Percentiles rank a stretch among this genome's conserved stretches.
phyloP scores from a whole-genome alignment of 2,329 filamentous ascomycete species.

The Biscogniauxia sp. region DNA sequence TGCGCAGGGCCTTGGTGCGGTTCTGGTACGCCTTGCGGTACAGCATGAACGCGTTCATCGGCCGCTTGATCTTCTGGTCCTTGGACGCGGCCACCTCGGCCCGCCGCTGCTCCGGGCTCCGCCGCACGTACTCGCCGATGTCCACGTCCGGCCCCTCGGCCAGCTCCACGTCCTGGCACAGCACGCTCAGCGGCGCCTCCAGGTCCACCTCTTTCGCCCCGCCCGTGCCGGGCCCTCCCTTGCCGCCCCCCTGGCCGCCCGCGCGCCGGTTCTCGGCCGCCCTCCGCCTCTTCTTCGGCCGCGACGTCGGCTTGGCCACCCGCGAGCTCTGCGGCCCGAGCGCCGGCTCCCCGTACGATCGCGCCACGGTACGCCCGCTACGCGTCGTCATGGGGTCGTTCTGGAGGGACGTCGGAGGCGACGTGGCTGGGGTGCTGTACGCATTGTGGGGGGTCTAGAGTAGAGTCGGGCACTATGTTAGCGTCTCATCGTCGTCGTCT shows the following conservation, averaged over 20 bases:
- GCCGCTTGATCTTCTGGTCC: constrained; percentile 75
- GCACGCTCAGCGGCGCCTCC: constrained; percentile 65
- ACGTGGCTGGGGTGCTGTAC: constrained; percentile 52
- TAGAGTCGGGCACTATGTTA: constrained; percentile 1
- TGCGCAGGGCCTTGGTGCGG: constrained; percentile 75
- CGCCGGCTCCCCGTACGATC: constrained; percentile 20
- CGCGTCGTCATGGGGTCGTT: constrained; percentile 38
- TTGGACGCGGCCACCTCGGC: constrained; percentile 68
- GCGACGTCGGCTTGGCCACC: constrained; percentile 37
- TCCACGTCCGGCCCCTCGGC: constrained; percentile 63
- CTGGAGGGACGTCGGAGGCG: constrained; percentile 44
- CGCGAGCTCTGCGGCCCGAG: constrained; percentile 31
- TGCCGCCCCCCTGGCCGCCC: constrained; percentile 41
- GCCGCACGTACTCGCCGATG: constrained; percentile 76
- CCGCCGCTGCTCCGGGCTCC: constrained; percentile 63
- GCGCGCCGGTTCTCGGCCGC: constrained; percentile 40
- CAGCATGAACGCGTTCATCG: constrained; percentile 98
- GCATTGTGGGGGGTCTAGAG: constrained; percentile 33
- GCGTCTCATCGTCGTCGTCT: no score
- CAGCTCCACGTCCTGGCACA: constrained; percentile 60
- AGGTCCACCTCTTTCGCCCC: constrained; percentile 48
- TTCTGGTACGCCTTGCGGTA: constrained; percentile 93
- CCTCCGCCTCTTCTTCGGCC: constrained; percentile 41
- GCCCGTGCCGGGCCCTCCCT: constrained; percentile 39
- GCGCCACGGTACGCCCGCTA: constrained; percentile 34